These are phyloP conservation scores for Dimargaris cristalligena DNA, from an alignment of 192 early-diverging fungal species.

Conservation along the genomic window DNA sequence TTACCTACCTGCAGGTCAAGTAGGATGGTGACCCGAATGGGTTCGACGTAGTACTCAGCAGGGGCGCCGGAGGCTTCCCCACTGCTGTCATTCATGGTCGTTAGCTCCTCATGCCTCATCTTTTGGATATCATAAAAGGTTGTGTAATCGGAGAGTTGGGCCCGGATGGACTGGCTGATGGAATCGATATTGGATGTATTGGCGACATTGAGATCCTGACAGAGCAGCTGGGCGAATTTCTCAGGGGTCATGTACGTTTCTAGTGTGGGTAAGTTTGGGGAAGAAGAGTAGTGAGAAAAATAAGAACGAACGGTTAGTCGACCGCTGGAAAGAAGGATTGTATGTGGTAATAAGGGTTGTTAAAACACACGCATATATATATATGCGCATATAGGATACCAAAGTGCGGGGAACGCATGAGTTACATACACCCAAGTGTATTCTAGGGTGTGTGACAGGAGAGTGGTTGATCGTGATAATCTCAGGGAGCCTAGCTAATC, in stretches of 20 bases:
- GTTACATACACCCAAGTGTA: too few relatives aligned
- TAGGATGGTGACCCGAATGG: constrained; percentile 16
- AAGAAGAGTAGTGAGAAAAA: too few relatives aligned
- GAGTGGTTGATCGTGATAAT: too few relatives aligned
- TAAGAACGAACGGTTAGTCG: too few relatives aligned
- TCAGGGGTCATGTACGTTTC: constrained; percentile 49
- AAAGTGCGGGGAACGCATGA: too few relatives aligned
- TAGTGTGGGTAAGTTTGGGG: too few relatives aligned
- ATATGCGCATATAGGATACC: too few relatives aligned
- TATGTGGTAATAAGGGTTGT: too few relatives aligned
- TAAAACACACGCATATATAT: too few relatives aligned
- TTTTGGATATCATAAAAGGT: constrained; percentile 27
- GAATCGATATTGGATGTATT: constrained; percentile 23
- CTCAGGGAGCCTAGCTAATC: too few relatives aligned
- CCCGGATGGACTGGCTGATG: constrained; percentile 38
- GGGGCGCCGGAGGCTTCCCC: not conserved
- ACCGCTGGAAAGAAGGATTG: too few relatives aligned
- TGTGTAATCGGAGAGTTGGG: constrained; percentile 42
- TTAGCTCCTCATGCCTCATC: constrained; percentile 29
- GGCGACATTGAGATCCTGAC: constrained; percentile 42
- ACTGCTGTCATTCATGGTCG: constrained; percentile 15
- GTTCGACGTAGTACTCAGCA: constrained; percentile 19
- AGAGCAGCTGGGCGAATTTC: constrained; percentile 52
- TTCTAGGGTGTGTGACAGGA: too few relatives aligned
- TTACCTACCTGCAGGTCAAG: constrained; percentile 58